Base-by-base conservation (phyloP, 2,329 filamentous ascomycete species). In the Phoma sp. region DNA sequence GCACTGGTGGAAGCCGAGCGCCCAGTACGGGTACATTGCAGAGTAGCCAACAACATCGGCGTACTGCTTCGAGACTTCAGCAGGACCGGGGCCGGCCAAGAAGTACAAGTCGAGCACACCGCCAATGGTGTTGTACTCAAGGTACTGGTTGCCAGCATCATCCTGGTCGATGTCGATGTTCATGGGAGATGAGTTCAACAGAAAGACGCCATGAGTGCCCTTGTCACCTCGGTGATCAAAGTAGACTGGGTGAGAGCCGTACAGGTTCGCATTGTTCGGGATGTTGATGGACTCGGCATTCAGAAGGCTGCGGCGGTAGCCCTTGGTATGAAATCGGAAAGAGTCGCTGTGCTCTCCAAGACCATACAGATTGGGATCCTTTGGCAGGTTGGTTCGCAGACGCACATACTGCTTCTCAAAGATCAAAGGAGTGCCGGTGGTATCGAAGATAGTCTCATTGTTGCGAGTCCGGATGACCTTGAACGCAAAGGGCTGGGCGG, bases 331-430 rank as follows among this genome's bases (percentile, higher is more conserved):
- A 56, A 92, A 80, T 29, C 83, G 82, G 65, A 92, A 86, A 1
- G 86, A 80, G 62, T 93, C 90, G 2, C 84, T 87, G 69, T 92
- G 88, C 74, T 93, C 90, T 29, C 91, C 91, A 2, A 93, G 80
- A 0, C 91, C 91, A 68, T 95, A 95, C 5, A 95, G 77, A 64
- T 89, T 85, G 0, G 90, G 88, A 47, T 86, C 78, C 1, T 83
- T 73, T 0, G 91, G 90, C 10, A 95, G 79, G 56, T 80, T 83
- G 2, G 90, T 93, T 36, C 88, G 83, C 53, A 93, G 79, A 17
- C 87, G 84, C 20, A 95, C 74, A 65, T 92, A 95, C 72, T 95
- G 90, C 10, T 85, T 85, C 75, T 95, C 87, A 64, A 92, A 95
- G 36, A 95, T 79, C 10, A 95, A 76, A 7, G 80, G 78, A 4